Percentiles rank a stretch among this genome's conserved stretches.
phyloP scores from a whole-genome alignment of 2,329 filamentous ascomycete genomes.

The Curvularia eragrostidis region DNA sequence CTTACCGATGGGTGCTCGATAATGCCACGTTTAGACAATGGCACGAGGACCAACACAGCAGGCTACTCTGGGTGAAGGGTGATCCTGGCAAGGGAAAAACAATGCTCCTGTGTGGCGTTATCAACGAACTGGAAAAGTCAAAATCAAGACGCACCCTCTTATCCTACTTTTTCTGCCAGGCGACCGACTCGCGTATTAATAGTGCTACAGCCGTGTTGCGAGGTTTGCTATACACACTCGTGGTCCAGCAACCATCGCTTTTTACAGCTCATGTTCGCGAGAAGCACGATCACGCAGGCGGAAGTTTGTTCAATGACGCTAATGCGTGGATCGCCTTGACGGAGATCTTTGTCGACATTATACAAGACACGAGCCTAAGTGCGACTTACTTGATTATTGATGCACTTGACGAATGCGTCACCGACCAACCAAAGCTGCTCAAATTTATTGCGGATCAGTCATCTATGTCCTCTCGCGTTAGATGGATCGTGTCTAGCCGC shows the following conservation, averaged over 20 bases:
- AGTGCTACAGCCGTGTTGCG: conserved; percentile 52
- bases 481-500: conserved; percentile 28
- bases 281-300: conserved; percentile 35
- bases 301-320: conserved; percentile 32
- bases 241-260: conserved; percentile 46
- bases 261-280: conserved; percentile 13
- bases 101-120: conserved; percentile 2
- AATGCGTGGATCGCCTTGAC: conserved; percentile 37
- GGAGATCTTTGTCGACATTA: conserved; percentile 50
- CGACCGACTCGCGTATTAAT: conserved; percentile 50
- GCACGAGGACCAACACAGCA: background rate
- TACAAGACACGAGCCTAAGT: conserved; percentile 42
- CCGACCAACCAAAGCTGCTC: background rate
- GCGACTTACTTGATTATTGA: conserved; percentile 19
- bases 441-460: conserved; percentile 5
- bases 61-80: background rate
- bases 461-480: conserved; percentile 14
- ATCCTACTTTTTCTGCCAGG: conserved; percentile 46
- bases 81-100: conserved; percentile 4
- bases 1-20: conserved; percentile 17
- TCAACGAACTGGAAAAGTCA: background rate
- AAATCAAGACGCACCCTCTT: background rate
- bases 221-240: conserved; percentile 53
- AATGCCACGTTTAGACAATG: conserved; percentile 8
- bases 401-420: conserved; percentile 23